A percentile compares a stretch with the other conserved stretches of the same genome.
Evolutionary conservation across 176 grass and related monocot genomes (phyloP).

Genomic region (Elymus sibiricus): DNA sequence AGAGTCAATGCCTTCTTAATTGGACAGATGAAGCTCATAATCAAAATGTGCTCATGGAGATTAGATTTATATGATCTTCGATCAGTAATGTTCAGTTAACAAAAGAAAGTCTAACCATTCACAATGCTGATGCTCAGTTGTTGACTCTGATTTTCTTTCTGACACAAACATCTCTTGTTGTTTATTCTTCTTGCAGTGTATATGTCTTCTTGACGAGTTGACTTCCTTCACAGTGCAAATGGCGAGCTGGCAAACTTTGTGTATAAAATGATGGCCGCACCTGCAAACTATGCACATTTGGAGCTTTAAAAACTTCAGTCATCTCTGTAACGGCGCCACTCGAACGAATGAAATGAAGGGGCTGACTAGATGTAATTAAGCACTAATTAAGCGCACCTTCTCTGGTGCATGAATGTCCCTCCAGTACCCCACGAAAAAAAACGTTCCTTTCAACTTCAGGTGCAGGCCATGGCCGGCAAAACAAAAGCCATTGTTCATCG

Average conservation of each 20-base stretch:
- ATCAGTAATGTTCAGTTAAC: neutral
- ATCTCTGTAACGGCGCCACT: neutral
- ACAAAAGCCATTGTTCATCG: neutral
- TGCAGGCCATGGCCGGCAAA: conserved; percentile 17
- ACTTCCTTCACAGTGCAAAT: conserved; percentile 6
- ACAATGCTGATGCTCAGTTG: neutral
- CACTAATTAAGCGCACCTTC: neutral
- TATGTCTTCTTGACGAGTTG: conserved; percentile 9
- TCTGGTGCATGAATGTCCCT: neutral
- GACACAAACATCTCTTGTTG: neutral
- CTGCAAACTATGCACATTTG: neutral
- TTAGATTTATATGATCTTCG: neutral
- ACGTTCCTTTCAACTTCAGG: conserved; percentile 11
- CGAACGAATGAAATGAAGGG: neutral
- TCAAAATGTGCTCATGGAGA: neutral
- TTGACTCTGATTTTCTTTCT: neutral
- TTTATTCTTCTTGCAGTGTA: conserved; percentile 3
- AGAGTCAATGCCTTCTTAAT: conserved; percentile 20
- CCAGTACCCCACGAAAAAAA: neutral
- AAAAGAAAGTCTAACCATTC: neutral
- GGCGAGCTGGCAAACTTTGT: neutral
- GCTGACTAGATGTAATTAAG: neutral
- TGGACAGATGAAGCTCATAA: neutral
- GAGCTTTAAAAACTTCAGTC: neutral
- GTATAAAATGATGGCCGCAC: neutral